Conservation (phyloP, 345 rosid genomes). For the Linum trigynum region DNA sequence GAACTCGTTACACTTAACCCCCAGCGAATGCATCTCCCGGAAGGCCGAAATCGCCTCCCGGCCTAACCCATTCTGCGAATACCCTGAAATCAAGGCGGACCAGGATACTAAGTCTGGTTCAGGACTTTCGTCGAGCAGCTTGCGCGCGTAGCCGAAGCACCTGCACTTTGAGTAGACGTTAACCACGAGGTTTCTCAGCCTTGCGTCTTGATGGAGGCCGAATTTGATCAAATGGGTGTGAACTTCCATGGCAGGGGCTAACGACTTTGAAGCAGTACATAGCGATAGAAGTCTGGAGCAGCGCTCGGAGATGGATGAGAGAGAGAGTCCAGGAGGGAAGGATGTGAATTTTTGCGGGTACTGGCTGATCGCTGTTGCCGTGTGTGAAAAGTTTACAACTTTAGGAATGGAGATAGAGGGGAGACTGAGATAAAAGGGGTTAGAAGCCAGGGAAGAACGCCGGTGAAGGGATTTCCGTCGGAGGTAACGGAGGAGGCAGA, state of each 20-base stretch:
- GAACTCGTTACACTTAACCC: constrained; percentile 44
- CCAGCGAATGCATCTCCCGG: constrained; percentile 32
- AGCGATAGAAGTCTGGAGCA: constrained; percentile 33
- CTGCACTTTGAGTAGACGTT: constrained; percentile 29
- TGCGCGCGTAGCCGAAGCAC: constrained; percentile 34
- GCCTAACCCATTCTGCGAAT: constrained; percentile 29
- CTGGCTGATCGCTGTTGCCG: constrained; percentile 7
- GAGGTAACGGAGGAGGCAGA: constrained; percentile 13
- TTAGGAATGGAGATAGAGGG: background rate
- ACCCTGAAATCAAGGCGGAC: constrained; percentile 39
- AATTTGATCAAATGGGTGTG: constrained; percentile 34
- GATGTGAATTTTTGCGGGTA: background rate
- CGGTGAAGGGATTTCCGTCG: constrained; percentile 7
- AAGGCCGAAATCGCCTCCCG: constrained; percentile 24
- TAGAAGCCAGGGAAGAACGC: background rate
- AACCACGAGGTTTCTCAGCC: constrained; percentile 27
- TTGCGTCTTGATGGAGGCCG: constrained; percentile 25
- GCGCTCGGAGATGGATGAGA: constrained; percentile 5
- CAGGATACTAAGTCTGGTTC: constrained; percentile 38
- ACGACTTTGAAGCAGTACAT: constrained; percentile 34
- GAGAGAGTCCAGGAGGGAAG: background rate
- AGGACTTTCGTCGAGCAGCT: constrained; percentile 46
- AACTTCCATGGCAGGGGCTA: constrained; percentile 26
- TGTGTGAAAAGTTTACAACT: constrained; percentile 10
- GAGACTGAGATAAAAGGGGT: constrained; percentile 17